These are phyloP conservation scores for Irpex sp. DNA, from an alignment of 1,284 basidiomycete genomes.

Conservation along the genomic window DNA sequence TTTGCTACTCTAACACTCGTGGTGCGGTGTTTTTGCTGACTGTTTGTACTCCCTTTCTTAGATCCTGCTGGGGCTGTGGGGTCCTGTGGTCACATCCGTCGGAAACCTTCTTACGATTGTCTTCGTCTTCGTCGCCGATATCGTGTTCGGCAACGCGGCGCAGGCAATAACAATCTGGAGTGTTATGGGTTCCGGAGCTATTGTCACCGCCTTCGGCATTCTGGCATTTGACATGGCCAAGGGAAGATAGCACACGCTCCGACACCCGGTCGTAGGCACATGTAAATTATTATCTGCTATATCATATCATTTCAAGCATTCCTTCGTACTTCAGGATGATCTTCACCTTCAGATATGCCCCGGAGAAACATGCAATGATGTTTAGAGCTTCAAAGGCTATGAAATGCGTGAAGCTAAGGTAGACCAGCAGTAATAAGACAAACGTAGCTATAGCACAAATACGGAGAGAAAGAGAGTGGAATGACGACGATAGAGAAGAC, in stretches of 20 bases:
- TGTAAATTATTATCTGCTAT: neutral
- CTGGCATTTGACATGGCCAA: slow-evolving; percentile 63
- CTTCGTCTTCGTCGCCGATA: slow-evolving; percentile 69
- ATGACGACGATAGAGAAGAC: slow-evolving; percentile 12
- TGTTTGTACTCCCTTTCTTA: slow-evolving; percentile 24
- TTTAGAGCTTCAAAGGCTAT: neutral
- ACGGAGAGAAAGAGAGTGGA: slow-evolving; percentile 7
- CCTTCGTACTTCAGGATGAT: neutral
- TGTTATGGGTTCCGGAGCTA: slow-evolving; percentile 60
- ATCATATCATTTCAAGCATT: neutral
- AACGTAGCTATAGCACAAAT: slow-evolving; percentile 22
- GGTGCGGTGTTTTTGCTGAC: slow-evolving; percentile 3
- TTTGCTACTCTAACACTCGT: neutral
- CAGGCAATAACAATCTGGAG: slow-evolving; percentile 58
- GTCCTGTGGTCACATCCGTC: slow-evolving; percentile 79
- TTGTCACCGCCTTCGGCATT: slow-evolving; percentile 68
- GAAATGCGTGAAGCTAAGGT: slow-evolving; percentile 3
- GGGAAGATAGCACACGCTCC: slow-evolving; percentile 12
- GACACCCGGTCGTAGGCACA: neutral
- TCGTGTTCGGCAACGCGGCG: slow-evolving; percentile 52
- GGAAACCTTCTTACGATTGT: slow-evolving; percentile 82
- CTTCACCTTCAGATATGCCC: neutral
- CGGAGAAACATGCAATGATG: neutral
- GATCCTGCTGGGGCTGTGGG: slow-evolving; percentile 78
- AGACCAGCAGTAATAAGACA: slow-evolving; percentile 16